These are phyloP conservation scores for Pleurotus salmoneostramineus DNA, from an alignment of 768 basidiomycete species.

Conservation along the genomic window DNA sequence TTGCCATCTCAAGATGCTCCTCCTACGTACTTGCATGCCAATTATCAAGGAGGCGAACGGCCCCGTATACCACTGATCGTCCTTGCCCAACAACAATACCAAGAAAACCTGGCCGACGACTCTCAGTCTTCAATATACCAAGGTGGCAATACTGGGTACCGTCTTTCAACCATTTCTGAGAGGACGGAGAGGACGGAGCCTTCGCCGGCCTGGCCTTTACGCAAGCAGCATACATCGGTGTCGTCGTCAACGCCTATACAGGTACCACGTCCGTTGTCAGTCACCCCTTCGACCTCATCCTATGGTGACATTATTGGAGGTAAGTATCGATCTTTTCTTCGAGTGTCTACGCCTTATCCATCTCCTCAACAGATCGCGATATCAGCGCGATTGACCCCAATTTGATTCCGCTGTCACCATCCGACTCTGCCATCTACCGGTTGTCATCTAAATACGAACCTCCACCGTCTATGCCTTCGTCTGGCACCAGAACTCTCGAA, in stretches of 20 bases:
- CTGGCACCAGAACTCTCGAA: conserved; percentile 31
- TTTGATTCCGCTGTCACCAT: conserved; percentile 59
- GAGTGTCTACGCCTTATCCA: conserved; percentile 5
- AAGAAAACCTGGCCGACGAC: conserved; percentile 18
- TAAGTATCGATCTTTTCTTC: conserved; percentile 15
- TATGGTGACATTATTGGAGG: conserved; percentile 63
- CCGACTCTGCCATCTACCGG: conserved; percentile 59
- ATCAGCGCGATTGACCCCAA: conserved; percentile 44
- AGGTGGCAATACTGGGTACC: conserved; percentile 23
- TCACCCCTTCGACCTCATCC: conserved; percentile 42
- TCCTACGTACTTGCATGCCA: conserved; percentile 2
- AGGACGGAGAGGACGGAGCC: conserved; percentile 61
- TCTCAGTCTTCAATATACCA: conserved; percentile 12
- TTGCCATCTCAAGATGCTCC: conserved; percentile 12
- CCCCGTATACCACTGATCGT: conserved; percentile 59
- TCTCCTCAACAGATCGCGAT: conserved; percentile 6
- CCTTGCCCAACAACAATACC: conserved; percentile 51
- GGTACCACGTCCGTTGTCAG: conserved; percentile 31
- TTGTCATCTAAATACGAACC: conserved; percentile 57
- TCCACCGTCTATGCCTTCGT: conserved; percentile 49
- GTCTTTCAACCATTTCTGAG: conserved; percentile 66
- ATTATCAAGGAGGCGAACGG: conserved; percentile 22
- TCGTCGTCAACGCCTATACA: conserved; percentile 22
- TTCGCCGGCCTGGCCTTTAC: conserved; percentile 43
- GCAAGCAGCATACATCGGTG: conserved; percentile 24